Base-by-base conservation (phyloP, 371 early-diverging fungal species). In the Mortierella sp. region DNA sequence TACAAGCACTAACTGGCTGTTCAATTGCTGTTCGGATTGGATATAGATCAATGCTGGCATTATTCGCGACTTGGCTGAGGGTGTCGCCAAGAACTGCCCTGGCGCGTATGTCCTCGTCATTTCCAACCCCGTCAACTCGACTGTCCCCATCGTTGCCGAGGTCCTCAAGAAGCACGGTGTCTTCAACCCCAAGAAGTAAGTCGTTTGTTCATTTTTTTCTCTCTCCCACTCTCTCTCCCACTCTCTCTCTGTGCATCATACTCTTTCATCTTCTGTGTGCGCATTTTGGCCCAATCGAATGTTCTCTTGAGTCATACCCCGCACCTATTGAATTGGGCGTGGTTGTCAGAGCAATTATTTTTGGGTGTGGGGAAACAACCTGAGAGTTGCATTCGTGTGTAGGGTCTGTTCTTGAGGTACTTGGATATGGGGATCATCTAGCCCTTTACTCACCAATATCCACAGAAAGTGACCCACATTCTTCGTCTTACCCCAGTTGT, bases 111-210 rank as follows among this genome's bases (percentile, higher is more conserved):
- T 96, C 80, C 89, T 91, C 58, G 91, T 97, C 81, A 96, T 97
- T 82, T 94, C 96, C 75, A 97, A 97, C 92, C 97, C 97, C 72
- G 97, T 97, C 83, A 97, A 97, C 91, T 96, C 96, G 45, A 97
- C 96, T 38, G 97, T 97, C 44, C 96, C 96, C 68, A 95, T 97
- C 80, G 94, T 94, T 24, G 90, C 93, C 63, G 96, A 97, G 88
- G 95, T 94, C 44, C 93, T 96, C 84, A 96, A 95, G 90, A 90
- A 94, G 88, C 91, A 91, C 80, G 94, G 94, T 71, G 96, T 97
- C 72, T 97, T 94, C 88, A 96, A 98, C 91, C 96, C 97, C 79
- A 94, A 93, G 88, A 91, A 95, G 93, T 94, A 91, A 88, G 89
- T 76, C 21, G 21, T 8, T 28, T 8, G 5, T 38, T 38, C 42